These are phyloP conservation scores for Gypsophila paniculata DNA, from an alignment of 179 eudicot species.

Conservation along the genomic window DNA sequence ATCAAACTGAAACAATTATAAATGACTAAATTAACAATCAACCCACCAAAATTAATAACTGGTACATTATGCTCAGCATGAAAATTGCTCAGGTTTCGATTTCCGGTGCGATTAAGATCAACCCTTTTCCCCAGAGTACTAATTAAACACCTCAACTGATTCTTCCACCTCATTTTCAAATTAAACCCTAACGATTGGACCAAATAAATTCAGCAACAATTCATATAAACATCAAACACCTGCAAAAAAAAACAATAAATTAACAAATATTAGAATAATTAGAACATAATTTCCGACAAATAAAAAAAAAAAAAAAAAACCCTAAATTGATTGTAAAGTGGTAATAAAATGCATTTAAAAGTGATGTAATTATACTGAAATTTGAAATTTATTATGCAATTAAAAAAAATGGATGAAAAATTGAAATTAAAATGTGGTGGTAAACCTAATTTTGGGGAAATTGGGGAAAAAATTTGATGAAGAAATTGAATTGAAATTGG, in stretches of 20 bases:
- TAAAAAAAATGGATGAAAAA: neutral
- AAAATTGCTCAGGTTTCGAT: conserved; percentile 30
- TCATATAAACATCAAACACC: conserved; percentile 6
- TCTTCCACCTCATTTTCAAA: conserved; percentile 53
- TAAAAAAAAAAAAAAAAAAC: too few species aligned
- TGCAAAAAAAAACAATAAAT: conserved; percentile 10
- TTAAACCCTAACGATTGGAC: neutral
- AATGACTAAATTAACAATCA: neutral
- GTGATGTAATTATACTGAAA: neutral
- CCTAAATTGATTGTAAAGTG: neutral
- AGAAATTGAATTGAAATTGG: neutral
- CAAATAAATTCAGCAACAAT: neutral
- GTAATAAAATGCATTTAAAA: neutral
- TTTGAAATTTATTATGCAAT: neutral
- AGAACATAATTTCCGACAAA: neutral
- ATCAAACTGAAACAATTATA: neutral
- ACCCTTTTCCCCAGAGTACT: conserved; percentile 48
- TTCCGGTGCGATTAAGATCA: conserved; percentile 35
- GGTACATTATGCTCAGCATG: conserved; percentile 34
- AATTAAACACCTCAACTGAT: conserved; percentile 42
- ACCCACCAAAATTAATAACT: conserved; percentile 34
- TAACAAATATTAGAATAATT: neutral
- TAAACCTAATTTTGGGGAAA: neutral
- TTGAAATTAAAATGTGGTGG: neutral
- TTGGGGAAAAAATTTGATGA: neutral